These are phyloP conservation scores for Citrullus mucosospermus DNA, from an alignment of 306 rosid species.

Conservation along the genomic window DNA sequence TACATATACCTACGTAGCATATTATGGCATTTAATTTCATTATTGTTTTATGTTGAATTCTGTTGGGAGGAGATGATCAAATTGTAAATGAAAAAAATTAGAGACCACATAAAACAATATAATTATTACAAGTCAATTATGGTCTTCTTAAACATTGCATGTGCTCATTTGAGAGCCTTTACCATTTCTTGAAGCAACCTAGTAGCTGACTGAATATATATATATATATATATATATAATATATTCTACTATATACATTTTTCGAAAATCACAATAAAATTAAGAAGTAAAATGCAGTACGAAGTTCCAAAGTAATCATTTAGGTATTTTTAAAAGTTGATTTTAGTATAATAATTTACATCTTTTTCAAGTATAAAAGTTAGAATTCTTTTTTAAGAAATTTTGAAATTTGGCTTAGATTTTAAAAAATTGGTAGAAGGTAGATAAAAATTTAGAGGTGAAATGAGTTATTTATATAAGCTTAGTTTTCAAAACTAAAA, in stretches of 20 bases:
- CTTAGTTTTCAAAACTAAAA: too few relatives aligned
- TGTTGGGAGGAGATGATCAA: background rate
- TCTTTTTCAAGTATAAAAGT: too few relatives aligned
- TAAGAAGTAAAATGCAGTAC: background rate
- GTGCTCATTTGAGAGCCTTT: slow-evolving; percentile 1
- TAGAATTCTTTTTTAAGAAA: too few relatives aligned
- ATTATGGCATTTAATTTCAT: background rate
- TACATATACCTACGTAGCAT: too few relatives aligned
- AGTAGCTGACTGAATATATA: background rate
- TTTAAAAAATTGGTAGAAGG: too few relatives aligned
- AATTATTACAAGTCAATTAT: background rate
- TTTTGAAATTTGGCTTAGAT: too few relatives aligned
- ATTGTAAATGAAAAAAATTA: background rate
- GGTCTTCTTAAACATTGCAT: background rate
- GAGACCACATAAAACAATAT: background rate
- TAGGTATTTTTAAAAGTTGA: too few relatives aligned
- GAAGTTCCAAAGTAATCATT: background rate
- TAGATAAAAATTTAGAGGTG: too few relatives aligned
- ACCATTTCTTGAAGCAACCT: slow-evolving; percentile 1
- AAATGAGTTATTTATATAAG: too few relatives aligned
- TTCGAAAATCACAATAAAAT: background rate
- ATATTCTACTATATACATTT: background rate
- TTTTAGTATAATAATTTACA: too few relatives aligned
- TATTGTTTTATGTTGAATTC: background rate
- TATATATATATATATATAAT: background rate